Conservation (phyloP, 805 yeast genomes). For the Myxozyma vanderwaltii region DNA sequence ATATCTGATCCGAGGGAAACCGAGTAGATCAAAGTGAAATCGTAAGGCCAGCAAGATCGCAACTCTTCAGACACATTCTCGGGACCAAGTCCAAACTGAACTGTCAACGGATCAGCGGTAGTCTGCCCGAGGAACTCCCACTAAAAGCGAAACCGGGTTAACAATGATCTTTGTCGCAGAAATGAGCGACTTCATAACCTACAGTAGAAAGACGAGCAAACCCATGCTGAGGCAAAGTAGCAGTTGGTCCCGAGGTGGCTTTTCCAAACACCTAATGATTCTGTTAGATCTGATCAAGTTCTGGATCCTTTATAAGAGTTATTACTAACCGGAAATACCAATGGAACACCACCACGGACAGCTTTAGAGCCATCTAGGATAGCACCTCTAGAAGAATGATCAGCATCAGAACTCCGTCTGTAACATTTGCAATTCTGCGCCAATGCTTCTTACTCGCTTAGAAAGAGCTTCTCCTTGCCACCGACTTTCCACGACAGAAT, state of each 20-base stretch:
- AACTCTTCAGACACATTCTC: conserved; percentile 71
- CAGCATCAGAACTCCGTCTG: conserved; percentile 43
- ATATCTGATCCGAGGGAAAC: conserved; percentile 60
- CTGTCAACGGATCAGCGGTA: conserved; percentile 66
- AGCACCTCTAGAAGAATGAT: conserved; percentile 55
- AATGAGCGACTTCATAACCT: neutral
- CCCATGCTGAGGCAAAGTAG: conserved; percentile 89
- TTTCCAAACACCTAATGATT: conserved; percentile 57
- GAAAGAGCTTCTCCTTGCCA: conserved; percentile 82
- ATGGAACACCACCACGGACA: conserved; percentile 95
- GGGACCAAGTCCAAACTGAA: conserved; percentile 89
- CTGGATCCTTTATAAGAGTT: no score
- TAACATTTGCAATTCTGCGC: neutral
- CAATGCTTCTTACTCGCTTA: conserved; percentile 38
- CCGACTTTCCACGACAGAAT: conserved; percentile 76
- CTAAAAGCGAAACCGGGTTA: conserved; percentile 8
- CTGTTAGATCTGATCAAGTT: neutral
- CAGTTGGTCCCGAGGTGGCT: conserved; percentile 58
- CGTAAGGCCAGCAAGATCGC: conserved; percentile 61
- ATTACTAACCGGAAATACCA: conserved; percentile 75
- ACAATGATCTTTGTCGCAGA: neutral
- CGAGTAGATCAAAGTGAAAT: conserved; percentile 76
- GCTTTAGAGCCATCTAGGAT: conserved; percentile 89
- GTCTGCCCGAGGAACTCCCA: conserved; percentile 96
- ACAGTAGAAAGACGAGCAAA: conserved; percentile 78